Base-by-base conservation (phyloP, 1,284 basidiomycete genomes). In the Pyrrhoderma lamaoense region DNA sequence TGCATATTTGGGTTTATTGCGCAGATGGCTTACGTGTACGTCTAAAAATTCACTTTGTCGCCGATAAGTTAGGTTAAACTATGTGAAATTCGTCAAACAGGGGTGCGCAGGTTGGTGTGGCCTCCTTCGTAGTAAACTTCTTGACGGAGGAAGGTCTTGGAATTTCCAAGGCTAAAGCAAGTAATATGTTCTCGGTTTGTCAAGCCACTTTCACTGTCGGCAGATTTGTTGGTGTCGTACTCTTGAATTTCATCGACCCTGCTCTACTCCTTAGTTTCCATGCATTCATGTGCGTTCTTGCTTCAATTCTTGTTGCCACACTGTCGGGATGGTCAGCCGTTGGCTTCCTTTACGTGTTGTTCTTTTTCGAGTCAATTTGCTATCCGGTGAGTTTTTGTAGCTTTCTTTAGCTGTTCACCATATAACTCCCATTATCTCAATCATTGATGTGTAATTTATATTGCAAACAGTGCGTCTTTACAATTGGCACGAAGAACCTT, bases 311-410 rank as follows among this genome's bases (percentile, higher is more conserved):
- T 46, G 72, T 79, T 42, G 72, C 78, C 3, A 69, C 76, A 22
- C 64, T 79, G 4, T 68, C 71, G 4, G 80, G 82, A 13, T 69
- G 69, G 53, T 67, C 72, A 5, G 85, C 80, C 36, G 69, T 88
- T 44, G 79, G 73, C 8, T 80, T 75, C 64, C 62, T 87, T 52
- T 87, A 85, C 65, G 63, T 74, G 54, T 66, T 89, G 53, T 87
- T 88, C 75, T 87, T 85, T 74, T 88, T 86, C 65, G 85, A 87
- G 65, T 82, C 79, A 7, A 80, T 82, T 58, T 82, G 81, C 62
- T 83, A 82, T 61, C 80, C 82, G 3, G 74, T 77, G 56, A 65
- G 61, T 57, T 25, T 27, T 16, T 8, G 27, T 14, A 23, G 19
- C 11, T n/a, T n/a, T n/a, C n/a, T n/a, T n/a, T n/a, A n/a, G n/a